Percentiles rank a stretch among this genome's conserved stretches.
phyloP scores from a whole-genome alignment of 2,329 filamentous ascomycete species.

The Claviceps sorghi region DNA sequence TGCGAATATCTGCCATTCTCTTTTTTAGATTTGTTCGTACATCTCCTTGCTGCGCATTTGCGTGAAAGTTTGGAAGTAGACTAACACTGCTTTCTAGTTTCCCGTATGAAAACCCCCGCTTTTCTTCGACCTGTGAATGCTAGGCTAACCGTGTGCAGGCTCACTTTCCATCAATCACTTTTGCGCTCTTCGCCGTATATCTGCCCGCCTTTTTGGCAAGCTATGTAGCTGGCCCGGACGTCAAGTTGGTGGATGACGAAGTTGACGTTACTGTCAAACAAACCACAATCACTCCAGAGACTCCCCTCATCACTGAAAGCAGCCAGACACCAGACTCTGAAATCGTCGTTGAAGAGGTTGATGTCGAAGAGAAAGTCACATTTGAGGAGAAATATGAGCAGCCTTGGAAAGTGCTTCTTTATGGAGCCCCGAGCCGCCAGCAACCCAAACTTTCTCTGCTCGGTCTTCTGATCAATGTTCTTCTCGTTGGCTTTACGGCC shows the following conservation, averaged over 20 bases:
- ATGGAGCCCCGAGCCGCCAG: constrained; percentile 61
- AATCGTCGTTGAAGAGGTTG: constrained; percentile 35
- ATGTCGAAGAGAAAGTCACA: constrained; percentile 48
- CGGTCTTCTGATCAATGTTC: constrained; percentile 58
- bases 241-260: constrained; percentile 45
- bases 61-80: background rate
- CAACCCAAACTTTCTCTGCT: constrained; percentile 50
- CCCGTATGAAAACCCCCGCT: constrained; percentile 15
- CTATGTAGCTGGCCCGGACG: constrained; percentile 40
- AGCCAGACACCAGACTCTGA: constrained; percentile 17
- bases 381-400: constrained; percentile 41
- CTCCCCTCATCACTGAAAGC: constrained; percentile 18
- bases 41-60: background rate
- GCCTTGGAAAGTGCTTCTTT: constrained; percentile 51
- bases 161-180: constrained; percentile 36
- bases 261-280: constrained; percentile 41
- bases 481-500: constrained; percentile 51
- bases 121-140: background rate
- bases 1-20: constrained; percentile 22
- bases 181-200: constrained; percentile 52
- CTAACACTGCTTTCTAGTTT: constrained; percentile 16
- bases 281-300: constrained; percentile 19
- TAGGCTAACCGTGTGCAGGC: constrained; percentile 14
- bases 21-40: constrained; percentile 24
- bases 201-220: constrained; percentile 46